Base-by-base conservation (phyloP, 192 early-diverging fungal genomes). In the Podila clonocystis region DNA sequence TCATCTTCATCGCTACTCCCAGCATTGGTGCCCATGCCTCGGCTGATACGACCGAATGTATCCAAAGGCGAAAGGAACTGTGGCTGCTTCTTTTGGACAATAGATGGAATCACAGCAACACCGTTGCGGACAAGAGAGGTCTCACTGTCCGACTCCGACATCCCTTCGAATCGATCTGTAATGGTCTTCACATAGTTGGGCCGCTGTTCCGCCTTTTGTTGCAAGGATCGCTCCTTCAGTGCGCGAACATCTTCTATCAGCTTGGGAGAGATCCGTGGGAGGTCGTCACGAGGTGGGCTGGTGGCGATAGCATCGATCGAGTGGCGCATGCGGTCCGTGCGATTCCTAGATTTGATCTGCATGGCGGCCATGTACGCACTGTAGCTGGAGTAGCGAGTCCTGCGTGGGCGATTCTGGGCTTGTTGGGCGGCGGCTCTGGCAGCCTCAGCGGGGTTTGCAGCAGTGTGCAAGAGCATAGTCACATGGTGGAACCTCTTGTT, bases 361-460 rank as follows among this genome's bases (percentile, higher is more conserved):
- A 77, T 77, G 11, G 75, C 68, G 4, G 75, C 64, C 58, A 72
- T 41, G 38, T 79, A 72, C n/a, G 69, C 76, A 22, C 69, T 63
- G 50, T 79, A 72, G 4, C 48, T 68, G 28, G 76, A 63, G 50
- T 79, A 79, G 2, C 76, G 64, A 15, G 62, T 65, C 17, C 70
- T 63, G 11, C 63, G 38, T 24, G 55, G 64, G 20, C 70, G 58
- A 29, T 9, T 22, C 22, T 52, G 57, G 30, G 64, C 2, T 49
- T 57, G 58, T 41, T 29, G 41, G 58, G 29, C 50, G 13, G 7
- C 17, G 28, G 30, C 58, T 57, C 65, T 52, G 58, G 31, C 58
- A 24, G 24, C 24, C 20, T 30, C 33, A 8, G 67, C 57, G 15
- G 12, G 22, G 17, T 68, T 38, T 8, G 67, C 20, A 9, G 55